Evolutionary conservation across 306 rosid species (phyloP), one percentile per base, ranked within the genome.

Genomic region (Lagenaria siceraria): DNA sequence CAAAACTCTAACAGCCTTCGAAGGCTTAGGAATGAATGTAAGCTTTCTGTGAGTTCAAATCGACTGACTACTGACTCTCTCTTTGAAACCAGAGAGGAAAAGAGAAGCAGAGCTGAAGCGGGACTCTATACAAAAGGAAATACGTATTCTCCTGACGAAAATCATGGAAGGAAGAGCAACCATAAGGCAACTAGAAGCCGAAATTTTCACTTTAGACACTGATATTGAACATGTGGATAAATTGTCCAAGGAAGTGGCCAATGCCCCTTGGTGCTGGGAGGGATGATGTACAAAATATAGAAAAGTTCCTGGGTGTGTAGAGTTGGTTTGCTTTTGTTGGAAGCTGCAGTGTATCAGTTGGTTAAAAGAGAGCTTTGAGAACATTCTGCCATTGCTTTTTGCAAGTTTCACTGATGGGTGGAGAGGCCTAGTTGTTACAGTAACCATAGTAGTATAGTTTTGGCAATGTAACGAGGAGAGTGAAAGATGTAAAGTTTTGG

Each of bases 11-110:
- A 77, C 74, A 18, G 85, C 85, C 53, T 86, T 87, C 19, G 86
- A 84, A 72, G 76, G 19, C 53, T 43, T 87, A 65, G 93, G 91
- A n/a, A 87, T 90, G 93, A 84, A 85, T 5, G 78, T 87, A 6
- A 56, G 81, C 1, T 88, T 90, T 79, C 79, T 90, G 70, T 76
- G 65, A 29, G 29, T 42, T 73, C 88, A 90, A 79, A 82, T 87
- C 15, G 51, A 74, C 22, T 66, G 38, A 66, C 91, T 90, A 29
- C 18, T 60, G 35, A 33, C 52, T 31, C 59, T 87, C 61, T 81
- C 84, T 73, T 43, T 61, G 15, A 78, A 79, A 74, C 77, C 78
- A 19, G 66, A 49, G 75, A 82, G 75, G 72, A 76, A 48, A 29
- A 74, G 24, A 61, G 82, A 87, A 48, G 81, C 75, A 17, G 63